Evolutionary conservation across 1,139 yeast genomes (phyloP).

Genomic region (Hansenula sp.): DNA sequence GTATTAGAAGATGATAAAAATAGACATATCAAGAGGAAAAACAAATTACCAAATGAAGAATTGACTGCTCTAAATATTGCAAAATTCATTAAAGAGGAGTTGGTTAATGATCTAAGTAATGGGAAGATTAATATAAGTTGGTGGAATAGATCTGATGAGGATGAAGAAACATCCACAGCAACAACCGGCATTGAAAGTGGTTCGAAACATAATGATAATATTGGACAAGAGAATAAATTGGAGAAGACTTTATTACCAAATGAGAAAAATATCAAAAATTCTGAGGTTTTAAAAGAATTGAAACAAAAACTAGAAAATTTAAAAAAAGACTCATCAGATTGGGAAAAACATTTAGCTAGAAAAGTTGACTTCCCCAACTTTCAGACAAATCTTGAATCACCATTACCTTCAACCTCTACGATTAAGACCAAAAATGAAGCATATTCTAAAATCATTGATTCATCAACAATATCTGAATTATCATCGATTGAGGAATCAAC

Average conservation of each 20-base stretch:
- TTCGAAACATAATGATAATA: conserved; percentile 13
- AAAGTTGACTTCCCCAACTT: conserved; percentile 7
- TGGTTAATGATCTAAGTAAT: conserved; percentile 52
- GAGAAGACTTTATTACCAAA: conserved; percentile 41
- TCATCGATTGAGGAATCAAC: conserved; percentile 14
- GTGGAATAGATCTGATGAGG: conserved; percentile 44
- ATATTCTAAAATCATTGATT: conserved; percentile 10
- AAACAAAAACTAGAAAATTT: conserved; percentile 41
- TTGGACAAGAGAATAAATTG: conserved; percentile 1
- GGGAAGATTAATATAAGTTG: conserved; percentile 64
- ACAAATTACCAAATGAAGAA: conserved; percentile 27
- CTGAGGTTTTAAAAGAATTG: conserved; percentile 41
- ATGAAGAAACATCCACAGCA: conserved; percentile 9
- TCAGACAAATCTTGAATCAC: background rate
- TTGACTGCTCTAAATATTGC: conserved; percentile 50
- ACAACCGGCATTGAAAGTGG: too few relatives aligned
- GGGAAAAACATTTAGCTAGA: conserved; percentile 32
- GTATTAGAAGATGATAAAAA: conserved; percentile 35
- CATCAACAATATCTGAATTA: conserved; percentile 13
- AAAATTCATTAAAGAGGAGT: conserved; percentile 61
- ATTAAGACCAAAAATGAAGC: conserved; percentile 4
- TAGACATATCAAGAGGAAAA: conserved; percentile 21
- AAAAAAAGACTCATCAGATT: conserved; percentile 42
- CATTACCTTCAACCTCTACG: background rate
- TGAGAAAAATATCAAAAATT: conserved; percentile 51